phyloP scores from a whole-genome alignment of 2,329 filamentous ascomycete genomes.

The Ceratocystis albifundus region DNA sequence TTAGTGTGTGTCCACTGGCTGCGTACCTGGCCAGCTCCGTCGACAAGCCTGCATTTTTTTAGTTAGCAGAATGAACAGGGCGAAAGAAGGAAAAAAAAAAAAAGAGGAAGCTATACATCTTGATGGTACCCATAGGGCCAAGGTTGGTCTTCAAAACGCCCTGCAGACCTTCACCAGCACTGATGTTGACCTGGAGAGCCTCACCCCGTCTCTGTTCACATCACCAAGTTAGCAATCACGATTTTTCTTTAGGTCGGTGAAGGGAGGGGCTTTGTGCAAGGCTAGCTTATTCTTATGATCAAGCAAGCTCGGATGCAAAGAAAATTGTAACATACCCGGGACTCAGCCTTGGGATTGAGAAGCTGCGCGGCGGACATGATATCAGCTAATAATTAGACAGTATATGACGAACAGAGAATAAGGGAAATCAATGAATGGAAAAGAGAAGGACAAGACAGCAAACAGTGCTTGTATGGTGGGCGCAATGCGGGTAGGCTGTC shows the following conservation, averaged over 20 bases:
- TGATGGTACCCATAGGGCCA: constrained; percentile 85
- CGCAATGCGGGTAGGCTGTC: constrained; percentile 17
- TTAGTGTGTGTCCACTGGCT: constrained; percentile 26
- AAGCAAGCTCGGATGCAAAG: constrained; percentile 6
- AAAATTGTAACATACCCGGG: constrained; percentile 54
- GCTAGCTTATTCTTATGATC: constrained; percentile 9
- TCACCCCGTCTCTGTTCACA: constrained; percentile 73
- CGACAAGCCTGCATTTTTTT: constrained; percentile 44
- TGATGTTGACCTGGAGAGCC: constrained; percentile 94
- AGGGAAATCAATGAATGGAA: constrained; percentile 26
- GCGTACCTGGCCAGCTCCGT: constrained; percentile 56
- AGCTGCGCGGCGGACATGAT: constrained; percentile 93
- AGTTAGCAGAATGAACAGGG: constrained; percentile 27
- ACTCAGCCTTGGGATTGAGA: constrained; percentile 97
- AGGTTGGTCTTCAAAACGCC: constrained; percentile 95
- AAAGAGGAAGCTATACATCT: constrained; percentile 55
- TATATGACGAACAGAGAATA: constrained; percentile 27
- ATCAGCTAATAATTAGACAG: constrained; percentile 29
- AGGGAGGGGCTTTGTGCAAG: constrained; percentile 5
- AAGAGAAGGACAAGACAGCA: constrained; percentile 12
- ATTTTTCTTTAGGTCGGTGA: not conserved
- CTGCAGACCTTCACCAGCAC: constrained; percentile 80
- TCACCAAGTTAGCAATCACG: constrained; percentile 19
- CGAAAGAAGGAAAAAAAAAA: not conserved
- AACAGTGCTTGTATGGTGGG: constrained; percentile 2